phyloP scores from a whole-genome alignment of 208 protist species.

The Leishmania tropica region DNA sequence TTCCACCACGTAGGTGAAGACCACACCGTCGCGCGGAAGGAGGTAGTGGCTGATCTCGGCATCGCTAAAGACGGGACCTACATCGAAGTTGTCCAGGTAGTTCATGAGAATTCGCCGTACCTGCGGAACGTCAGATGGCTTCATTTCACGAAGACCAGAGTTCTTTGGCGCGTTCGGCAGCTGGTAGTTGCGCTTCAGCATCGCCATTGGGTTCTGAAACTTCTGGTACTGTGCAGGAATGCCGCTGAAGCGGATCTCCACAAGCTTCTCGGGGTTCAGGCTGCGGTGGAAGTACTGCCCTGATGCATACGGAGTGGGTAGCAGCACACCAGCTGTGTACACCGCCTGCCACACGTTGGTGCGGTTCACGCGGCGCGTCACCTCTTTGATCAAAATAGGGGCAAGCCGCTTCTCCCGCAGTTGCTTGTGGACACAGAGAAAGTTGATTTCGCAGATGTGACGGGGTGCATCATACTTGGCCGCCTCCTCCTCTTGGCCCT shows the following conservation, averaged over 20 bases:
- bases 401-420: constrained; percentile 97
- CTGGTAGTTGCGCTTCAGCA: constrained; percentile 75
- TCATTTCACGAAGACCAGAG: constrained; percentile 79
- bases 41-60: constrained; percentile 97
- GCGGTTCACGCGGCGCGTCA: constrained; percentile 98
- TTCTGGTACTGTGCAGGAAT: constrained; percentile 63
- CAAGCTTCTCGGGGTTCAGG: constrained; percentile 98
- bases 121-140: constrained; percentile 69
- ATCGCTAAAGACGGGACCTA: constrained; percentile 90
- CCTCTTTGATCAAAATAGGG: constrained; percentile 98
- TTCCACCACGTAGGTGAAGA: constrained; percentile 96
- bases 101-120: constrained; percentile 79
- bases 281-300: constrained; percentile 97
- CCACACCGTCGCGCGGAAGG: constrained; percentile 91
- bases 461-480: constrained; percentile 48
- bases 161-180: constrained; percentile 62
- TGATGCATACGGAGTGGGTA: constrained; percentile 96
- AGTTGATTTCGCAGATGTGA: constrained; percentile 99
- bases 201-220: constrained; percentile 86
- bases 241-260: constrained; percentile 83
- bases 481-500: constrained; percentile 16
- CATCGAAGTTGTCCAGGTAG: constrained; percentile 80
- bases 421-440: constrained; percentile 99
- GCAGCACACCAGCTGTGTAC: constrained; percentile 97
- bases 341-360: constrained; percentile 95